phyloP scores from a whole-genome alignment of 2,329 filamentous ascomycete species.

The Beauveria scarabaeidicola region DNA sequence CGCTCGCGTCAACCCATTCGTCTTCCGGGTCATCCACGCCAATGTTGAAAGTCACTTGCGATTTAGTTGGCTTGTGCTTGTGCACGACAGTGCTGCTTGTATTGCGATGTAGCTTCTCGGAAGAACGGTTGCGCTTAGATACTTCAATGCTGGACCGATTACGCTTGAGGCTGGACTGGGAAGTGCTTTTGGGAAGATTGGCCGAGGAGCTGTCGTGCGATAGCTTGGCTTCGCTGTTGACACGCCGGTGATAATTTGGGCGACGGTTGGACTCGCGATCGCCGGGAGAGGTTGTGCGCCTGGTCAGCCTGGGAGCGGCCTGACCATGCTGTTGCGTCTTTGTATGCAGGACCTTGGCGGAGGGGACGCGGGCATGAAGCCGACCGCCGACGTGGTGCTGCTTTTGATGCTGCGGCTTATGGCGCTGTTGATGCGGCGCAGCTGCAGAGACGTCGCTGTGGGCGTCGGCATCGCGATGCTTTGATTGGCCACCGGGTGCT shows the following conservation, averaged over 20 bases:
- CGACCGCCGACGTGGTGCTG: conserved; percentile 27
- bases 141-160: conserved; percentile 53
- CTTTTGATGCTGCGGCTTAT: conserved; percentile 27
- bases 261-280: conserved; percentile 13
- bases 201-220: conserved; percentile 34
- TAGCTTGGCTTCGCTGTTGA: conserved; percentile 43
- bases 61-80: conserved; percentile 32
- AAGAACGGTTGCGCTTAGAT: conserved; percentile 41
- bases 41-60: conserved; percentile 55
- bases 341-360: conserved; percentile 34
- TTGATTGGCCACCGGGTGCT: conserved; percentile 44
- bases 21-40: conserved; percentile 44
- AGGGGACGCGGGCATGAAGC: conserved; percentile 37
- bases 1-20: conserved; percentile 61
- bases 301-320: conserved; percentile 11
- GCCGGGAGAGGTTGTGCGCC: conserved; percentile 9
- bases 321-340: conserved; percentile 21
- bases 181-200: conserved; percentile 45
- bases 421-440: conserved; percentile 18
- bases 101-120: conserved; percentile 44
- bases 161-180: conserved; percentile 48
- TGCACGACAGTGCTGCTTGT: conserved; percentile 41
- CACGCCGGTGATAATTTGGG: conserved; percentile 35
- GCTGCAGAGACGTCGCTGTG: conserved; percentile 21
- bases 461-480: conserved; percentile 31